Evolutionary conservation across 1,139 yeast genomes (phyloP), one percentile per base, ranked within the genome.

Genomic region (Pichia sp.): DNA sequence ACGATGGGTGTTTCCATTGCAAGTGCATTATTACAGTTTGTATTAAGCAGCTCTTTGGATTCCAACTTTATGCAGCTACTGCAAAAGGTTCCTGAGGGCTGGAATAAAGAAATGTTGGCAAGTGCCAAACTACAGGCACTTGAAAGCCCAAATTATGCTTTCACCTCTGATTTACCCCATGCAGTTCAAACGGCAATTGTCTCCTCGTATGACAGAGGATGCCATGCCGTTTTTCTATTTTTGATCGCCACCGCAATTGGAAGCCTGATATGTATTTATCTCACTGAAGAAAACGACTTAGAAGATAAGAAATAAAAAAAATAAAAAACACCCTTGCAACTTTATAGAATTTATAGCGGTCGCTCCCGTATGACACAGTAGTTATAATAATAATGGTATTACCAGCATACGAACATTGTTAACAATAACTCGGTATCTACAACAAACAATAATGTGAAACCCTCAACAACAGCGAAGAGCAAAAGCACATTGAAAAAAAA

Each of bases 1-100:
- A 71, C 76, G 0, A 57, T 72, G 48, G 77, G 77, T 6, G 75
- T 72, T 9, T 64, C 76, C 0, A 57, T 69, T 38, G 72, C 74
- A 0, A 64, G 69, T 39, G 75, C 77, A 2, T 62, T 72, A 8
- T 66, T 72, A 53, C 75, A 70, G 38, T 44, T 23, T 29, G 38
- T 46, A 6, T 43, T 54, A n/a, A 37, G 48, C 9, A 28, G 35
- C 4, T 36, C 44, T 3, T 28, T 54, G 10, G 33, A 38, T 2
- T 16, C 34, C 3, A 48, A 44, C 2, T 52, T 54, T 31, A 37
- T 11, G n/a, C 10, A 9, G 11, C n/a, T 38, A 8, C 6, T 27
- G n/a, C 11, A 23, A 7, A 5, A 34, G 3, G 31, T 50, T 16
- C 53, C 53, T 6, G 42, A 31, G 35, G 45, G 40, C 9, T 49